Evolutionary conservation across 345 rosid genomes (phyloP).

Genomic region (Anastatica hierochuntica): DNA sequence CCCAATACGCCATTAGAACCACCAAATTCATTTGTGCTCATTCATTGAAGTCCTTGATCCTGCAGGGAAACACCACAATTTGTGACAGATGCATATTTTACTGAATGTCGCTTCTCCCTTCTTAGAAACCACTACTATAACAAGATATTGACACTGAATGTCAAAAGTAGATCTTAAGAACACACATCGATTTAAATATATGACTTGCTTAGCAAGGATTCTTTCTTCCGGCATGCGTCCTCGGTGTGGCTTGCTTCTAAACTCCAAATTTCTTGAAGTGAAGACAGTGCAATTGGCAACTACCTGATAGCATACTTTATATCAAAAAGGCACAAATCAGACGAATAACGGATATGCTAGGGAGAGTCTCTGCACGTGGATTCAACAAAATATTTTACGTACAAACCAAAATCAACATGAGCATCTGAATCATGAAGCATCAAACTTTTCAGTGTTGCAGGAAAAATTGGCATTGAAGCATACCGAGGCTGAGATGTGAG

Average conservation of each 20-base stretch:
- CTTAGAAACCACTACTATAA: not conserved
- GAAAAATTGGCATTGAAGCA: constrained; percentile 88
- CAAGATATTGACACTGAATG: constrained; percentile 3
- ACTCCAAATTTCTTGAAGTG: constrained; percentile 95
- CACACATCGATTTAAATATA: constrained; percentile 76
- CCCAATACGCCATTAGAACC: constrained; percentile 41
- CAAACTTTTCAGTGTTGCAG: constrained; percentile 65
- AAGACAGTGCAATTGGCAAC: constrained; percentile 82
- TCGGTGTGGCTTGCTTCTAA: constrained; percentile 76
- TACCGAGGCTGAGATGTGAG: constrained; percentile 77
- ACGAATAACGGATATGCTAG: not conserved
- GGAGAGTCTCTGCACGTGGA: not conserved
- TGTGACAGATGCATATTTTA: not conserved
- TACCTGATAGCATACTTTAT: constrained; percentile 40
- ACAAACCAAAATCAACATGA: constrained; percentile 69
- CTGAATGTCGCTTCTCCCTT: too few relatives aligned
- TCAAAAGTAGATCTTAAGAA: not conserved
- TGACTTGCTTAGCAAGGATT: constrained; percentile 67
- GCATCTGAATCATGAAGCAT: constrained; percentile 79
- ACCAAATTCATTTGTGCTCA: constrained; percentile 66
- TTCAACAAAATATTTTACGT: not conserved
- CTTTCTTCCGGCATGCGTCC: constrained; percentile 81
- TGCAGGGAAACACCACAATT: constrained; percentile 31
- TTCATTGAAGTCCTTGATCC: constrained; percentile 89
- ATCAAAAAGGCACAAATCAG: constrained; percentile 1